Evolutionary conservation across 225 moss, liverwort and hornwort genomes (phyloP), one percentile per base, ranked within the genome.

Genomic region (Physcomitrellopsis africana): DNA sequence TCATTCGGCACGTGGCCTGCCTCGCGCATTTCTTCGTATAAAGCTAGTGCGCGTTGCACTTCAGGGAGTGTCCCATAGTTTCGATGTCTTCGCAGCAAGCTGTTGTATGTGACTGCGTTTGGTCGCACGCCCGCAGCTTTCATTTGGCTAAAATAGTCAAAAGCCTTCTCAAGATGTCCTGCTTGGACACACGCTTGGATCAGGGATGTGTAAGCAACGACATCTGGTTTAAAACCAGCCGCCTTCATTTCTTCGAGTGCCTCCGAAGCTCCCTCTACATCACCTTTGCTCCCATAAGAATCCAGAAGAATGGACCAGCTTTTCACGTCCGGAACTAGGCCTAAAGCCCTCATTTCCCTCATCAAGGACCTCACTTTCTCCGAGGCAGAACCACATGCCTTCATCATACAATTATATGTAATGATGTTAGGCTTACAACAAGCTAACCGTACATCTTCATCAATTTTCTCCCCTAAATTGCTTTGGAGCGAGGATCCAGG

Each of bases 21-120:
- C 60, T 91, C 82, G 64, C 91, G 87, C 91, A 91, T 91, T 70
- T 91, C 32, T 72, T 88, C 88, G 37, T 91, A 91, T 24, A 91
- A 27, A 17, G 88, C 74, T 58, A 88, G 76, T 52, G 88, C 86
- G 60, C 88, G 83, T 63, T 86, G 88, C 19, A 88, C 79, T 48
- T 91, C 88, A 65, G 26, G 58, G 57, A 88, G 66, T 60, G 76
- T 75, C 49, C 80, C 75, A 73, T 70, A 84, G 0, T 72, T 72
- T 52, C 86, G 82, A 53, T 88, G 88, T 22, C 84, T 84, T 74
- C 80, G 80, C 41, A 91, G 80, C 44, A 91, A 81, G 20, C 88
- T 86, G 20, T 86, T 75, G 60, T 84, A 91, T 23, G 91, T 91
- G 61, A 90, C 90, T 73, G 79, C 81, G 69, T 91, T 91, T 18